A percentile compares a stretch with the other conserved stretches of the same genome.
Conservation (phyloP, 768 basidiomycete species). For the Leucocoprinus sp. region DNA sequence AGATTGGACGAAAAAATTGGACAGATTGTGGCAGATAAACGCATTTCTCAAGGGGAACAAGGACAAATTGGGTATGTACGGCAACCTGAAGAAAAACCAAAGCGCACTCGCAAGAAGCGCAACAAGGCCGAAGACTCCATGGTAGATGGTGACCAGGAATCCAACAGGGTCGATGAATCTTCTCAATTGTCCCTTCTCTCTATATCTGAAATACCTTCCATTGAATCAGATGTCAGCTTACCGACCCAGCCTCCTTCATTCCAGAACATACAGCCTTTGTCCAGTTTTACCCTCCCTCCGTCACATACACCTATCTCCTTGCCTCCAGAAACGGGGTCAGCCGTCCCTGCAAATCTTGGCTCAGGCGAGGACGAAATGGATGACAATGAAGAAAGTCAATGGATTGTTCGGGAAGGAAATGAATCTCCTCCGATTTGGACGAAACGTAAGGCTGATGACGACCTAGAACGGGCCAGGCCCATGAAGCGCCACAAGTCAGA, state of each 20-base stretch:
- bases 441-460: slow-evolving; percentile 44
- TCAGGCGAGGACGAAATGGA: slow-evolving; percentile 64
- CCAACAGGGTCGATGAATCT: slow-evolving; percentile 15
- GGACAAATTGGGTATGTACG: slow-evolving; percentile 81
- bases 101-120: slow-evolving; percentile 44
- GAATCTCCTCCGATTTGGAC: slow-evolving; percentile 63
- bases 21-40: slow-evolving; percentile 60
- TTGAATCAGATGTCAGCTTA: slow-evolving; percentile 6
- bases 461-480: slow-evolving; percentile 22
- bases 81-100: slow-evolving; percentile 61
- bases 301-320: background rate
- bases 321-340: slow-evolving; percentile 13
- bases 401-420: slow-evolving; percentile 58
- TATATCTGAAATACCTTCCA: slow-evolving; percentile 10
- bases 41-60: slow-evolving; percentile 62
- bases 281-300: slow-evolving; percentile 13
- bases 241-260: slow-evolving; percentile 2
- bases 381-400: slow-evolving; percentile 50
- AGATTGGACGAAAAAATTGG: slow-evolving; percentile 61
- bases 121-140: slow-evolving; percentile 19
- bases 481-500: slow-evolving; percentile 37
- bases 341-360: slow-evolving; percentile 27
- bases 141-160: slow-evolving; percentile 17
- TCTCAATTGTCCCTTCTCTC: slow-evolving; percentile 13
- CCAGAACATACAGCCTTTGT: slow-evolving; percentile 3